Base-by-base conservation (phyloP, 2,329 filamentous ascomycete species). In the Dactylellina haptotyla region DNA sequence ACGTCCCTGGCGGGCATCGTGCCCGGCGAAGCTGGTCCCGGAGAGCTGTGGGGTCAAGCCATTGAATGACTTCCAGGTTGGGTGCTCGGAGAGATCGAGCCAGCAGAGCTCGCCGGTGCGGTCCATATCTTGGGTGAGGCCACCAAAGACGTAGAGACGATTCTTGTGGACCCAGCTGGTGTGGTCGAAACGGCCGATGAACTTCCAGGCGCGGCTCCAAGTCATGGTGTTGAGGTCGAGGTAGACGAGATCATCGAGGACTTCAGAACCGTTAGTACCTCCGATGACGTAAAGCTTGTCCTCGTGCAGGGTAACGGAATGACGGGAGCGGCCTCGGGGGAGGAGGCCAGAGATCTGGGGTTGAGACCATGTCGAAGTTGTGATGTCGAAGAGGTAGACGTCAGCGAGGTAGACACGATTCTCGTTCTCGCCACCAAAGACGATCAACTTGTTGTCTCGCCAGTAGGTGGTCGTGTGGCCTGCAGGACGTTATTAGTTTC, bases 341-440 rank as follows among this genome's bases (percentile, higher is more conserved):
- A 95, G 86, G 0, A 90, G 89, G 0, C 95, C 95, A 43, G 88
- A 87, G 18, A 97, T 89, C 76, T 93, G 88, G 10, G 95, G 95
- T 78, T 97, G 93, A 4, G 92, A 96, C 95, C 95, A 99, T 79
- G 96, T 90, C 34, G 94, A 93, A 0, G 92, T 95, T 80, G 93
- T 91, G 67, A 99, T 87, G 80, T 99, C 93, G 80, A 99, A 96
- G 56, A 99, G 89, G 75, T 98, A 96, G 20, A 99, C 87, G 80
- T 99, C 95, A 51, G 93, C 96, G 10, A 99, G 88, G 80, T 97
- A 97, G 66, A 93, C 93, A 76, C 93, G 88, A 79, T 98, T 95
- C 80, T 99, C 95, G 81, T 99, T 99, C 83, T 99, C 95, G 76
- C 95, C 95, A 65, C 95, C 95, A 79, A 97, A 99, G 1, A 99